Percentiles rank a stretch among this genome's conserved stretches.
phyloP scores from a whole-genome alignment of 2,329 filamentous ascomycete genomes.

The Sclerotinia borealis region DNA sequence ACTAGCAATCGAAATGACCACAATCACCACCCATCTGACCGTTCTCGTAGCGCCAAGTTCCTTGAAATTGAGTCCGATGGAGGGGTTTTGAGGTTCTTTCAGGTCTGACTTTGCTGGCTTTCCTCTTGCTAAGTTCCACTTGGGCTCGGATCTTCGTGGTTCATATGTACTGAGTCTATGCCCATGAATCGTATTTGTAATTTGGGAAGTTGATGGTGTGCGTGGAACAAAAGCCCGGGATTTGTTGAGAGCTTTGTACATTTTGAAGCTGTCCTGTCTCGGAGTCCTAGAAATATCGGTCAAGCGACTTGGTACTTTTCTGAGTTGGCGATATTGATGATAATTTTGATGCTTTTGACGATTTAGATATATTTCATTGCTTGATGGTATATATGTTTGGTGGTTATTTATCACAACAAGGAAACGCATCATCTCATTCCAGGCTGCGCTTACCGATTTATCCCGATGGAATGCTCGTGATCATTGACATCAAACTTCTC shows the following conservation, averaged over 20 bases:
- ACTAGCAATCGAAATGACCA: conserved; percentile 8
- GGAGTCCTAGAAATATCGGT: neutral
- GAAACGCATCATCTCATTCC: neutral
- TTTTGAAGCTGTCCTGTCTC: neutral
- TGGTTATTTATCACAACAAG: neutral
- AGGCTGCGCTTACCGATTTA: neutral
- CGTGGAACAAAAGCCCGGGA: neutral
- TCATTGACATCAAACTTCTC: neutral
- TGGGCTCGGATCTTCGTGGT: neutral
- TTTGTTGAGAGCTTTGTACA: neutral
- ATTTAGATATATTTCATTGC: neutral
- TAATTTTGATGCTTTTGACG: neutral
- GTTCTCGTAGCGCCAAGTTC: conserved; percentile 17
- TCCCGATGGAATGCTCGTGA: neutral
- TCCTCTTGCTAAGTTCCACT: neutral
- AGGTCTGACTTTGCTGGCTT: neutral
- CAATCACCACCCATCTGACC: conserved; percentile 15
- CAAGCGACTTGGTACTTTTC: neutral
- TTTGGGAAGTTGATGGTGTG: neutral
- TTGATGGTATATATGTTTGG: neutral
- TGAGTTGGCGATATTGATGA: too few relatives aligned
- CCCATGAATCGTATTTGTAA: neutral
- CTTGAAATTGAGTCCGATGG: neutral
- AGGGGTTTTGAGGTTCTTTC: neutral
- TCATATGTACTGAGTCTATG: neutral